Percentiles rank a stretch among this genome's conserved stretches.
Conservation (phyloP, 176 grass and related monocot species). For the Avena sativa region DNA sequence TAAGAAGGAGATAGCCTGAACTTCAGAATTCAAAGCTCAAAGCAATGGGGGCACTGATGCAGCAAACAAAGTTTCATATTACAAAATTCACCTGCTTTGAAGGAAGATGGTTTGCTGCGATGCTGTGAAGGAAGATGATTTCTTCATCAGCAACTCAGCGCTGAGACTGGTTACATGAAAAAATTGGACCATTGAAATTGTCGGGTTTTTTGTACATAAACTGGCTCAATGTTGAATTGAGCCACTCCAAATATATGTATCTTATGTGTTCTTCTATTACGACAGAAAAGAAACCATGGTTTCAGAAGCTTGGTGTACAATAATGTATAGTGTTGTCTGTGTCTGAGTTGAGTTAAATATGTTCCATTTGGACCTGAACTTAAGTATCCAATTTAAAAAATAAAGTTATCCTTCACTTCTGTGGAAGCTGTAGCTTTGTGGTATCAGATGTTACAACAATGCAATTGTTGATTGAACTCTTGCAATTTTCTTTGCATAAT, state of each 20-base stretch:
- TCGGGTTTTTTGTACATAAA: background rate
- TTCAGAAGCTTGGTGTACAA: conserved; percentile 31
- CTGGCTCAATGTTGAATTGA: conserved; percentile 46
- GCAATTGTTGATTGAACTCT: background rate
- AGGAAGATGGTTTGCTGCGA: conserved; percentile 31
- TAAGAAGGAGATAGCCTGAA: conserved; percentile 67
- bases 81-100: conserved; percentile 9
- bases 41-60: background rate
- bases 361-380: background rate
- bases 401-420: conserved; percentile 34
- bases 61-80: conserved; percentile 4
- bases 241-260: conserved; percentile 29
- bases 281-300: conserved; percentile 3
- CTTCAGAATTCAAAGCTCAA: conserved; percentile 24
- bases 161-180: conserved; percentile 7
- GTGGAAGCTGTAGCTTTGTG: background rate
- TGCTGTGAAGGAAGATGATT: conserved; percentile 31
- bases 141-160: background rate
- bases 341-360: conserved; percentile 10
- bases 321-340: conserved; percentile 35
- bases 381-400: background rate
- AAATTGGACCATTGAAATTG: conserved; percentile 23
- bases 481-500: background rate
- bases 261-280: background rate
- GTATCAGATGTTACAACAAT: background rate